Base-by-base conservation (phyloP, 2,329 filamentous ascomycete genomes). In the Penicillium sp. region DNA sequence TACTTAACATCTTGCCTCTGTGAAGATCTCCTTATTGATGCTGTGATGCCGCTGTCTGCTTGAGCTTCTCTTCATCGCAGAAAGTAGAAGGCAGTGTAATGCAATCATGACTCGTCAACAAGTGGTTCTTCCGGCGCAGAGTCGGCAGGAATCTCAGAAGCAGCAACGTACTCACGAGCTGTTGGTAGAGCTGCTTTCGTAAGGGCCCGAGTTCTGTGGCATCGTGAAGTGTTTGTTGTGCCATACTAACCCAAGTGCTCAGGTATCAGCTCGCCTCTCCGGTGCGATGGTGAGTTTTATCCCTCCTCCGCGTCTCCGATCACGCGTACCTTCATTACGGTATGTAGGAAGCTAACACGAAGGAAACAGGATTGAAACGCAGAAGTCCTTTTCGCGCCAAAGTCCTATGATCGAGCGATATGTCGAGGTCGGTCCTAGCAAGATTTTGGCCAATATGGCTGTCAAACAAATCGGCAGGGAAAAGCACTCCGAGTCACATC, bases 371-470 rank as follows among this genome's bases (percentile, higher is more conserved):
- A 74, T 75, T 52, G 67, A 74, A 35, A 75, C 74, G 1, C 74
- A 76, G 59, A 65, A 75, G 54, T 55, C 66, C 16, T 55, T 76
- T 11, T 63, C 70, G 18, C 56, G 45, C 20, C 60, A 66, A 3
- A 51, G 28, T 28, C 54, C 60, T 23, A 58, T 64, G 16, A 66
- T 67, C 26, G 63, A 71, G 45, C 64, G 70, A 14, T 62, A 72
- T 28, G 64, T 77, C 46, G 74, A 77, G 61, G 66, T 76, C 49
- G 74, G 74, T 4, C 74, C 74, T 0, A 63, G 68, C 5, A 62
- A 68, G 21, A 72, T 66, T 4, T 61, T 77, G 21, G 63, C 65
- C 9, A 68, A 63, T n/a, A 76, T 76, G 71, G 67, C 68, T 18
- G 71, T 69, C 62, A 66, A 65, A 51, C 74, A 71, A 6, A 61